Percentiles rank a stretch among this genome's conserved stretches.
phyloP scores from a whole-genome alignment of 495 filamentous ascomycete species.

The Tuber indicum region DNA sequence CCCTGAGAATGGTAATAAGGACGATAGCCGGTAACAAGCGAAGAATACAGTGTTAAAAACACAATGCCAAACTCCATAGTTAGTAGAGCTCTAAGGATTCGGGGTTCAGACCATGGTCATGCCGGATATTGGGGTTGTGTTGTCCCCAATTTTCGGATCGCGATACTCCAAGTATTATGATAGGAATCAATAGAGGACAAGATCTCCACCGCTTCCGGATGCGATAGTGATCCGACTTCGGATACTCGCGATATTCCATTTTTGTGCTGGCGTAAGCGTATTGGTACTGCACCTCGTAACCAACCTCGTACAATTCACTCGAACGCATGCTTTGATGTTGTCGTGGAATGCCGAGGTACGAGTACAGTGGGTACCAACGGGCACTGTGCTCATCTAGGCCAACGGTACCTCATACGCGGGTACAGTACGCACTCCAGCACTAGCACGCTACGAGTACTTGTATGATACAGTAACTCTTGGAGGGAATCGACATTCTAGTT shows the following conservation, averaged over 20 bases:
- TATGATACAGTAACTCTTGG: not conserved
- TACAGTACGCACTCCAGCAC: not conserved
- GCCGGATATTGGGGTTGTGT: not conserved
- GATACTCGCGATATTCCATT: not conserved
- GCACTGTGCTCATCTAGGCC: not conserved
- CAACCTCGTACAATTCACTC: not conserved
- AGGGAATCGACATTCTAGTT: not conserved
- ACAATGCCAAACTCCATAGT: not conserved
- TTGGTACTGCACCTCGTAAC: not conserved
- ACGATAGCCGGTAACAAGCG: not conserved
- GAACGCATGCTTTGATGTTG: not conserved
- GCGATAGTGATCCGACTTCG: not conserved
- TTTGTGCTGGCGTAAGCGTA: not conserved
- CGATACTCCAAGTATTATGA: not conserved
- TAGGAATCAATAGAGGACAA: not conserved
- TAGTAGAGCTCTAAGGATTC: not conserved
- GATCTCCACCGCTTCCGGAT: not conserved
- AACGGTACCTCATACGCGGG: not conserved
- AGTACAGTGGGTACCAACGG: not conserved
- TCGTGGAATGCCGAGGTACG: not conserved
- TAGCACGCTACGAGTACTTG: not conserved
- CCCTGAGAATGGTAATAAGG: not conserved
- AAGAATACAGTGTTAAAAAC: not conserved
- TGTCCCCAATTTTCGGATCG: constrained; percentile 1
- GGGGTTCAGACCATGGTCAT: not conserved